Evolutionary conservation across 1,139 yeast species (phyloP).

Genomic region (Meyerozyma athensensis): DNA sequence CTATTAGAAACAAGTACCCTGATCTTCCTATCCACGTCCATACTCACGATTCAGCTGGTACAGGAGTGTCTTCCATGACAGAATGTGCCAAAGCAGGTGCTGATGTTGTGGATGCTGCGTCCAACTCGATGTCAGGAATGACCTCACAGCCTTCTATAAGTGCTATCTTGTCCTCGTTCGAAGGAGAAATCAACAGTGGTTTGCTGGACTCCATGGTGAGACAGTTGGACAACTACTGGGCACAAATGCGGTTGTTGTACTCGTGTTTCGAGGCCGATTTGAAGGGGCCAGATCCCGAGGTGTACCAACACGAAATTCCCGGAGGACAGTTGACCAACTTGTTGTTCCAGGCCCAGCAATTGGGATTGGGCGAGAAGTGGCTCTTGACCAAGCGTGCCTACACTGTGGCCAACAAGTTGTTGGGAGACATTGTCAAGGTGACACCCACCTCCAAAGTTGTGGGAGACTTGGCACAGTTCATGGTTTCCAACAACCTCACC

Average conservation of each 20-base stretch:
- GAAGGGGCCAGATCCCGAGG: slow-evolving; percentile 99
- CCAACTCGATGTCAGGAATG: slow-evolving; percentile 96
- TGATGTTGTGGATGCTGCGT: slow-evolving; percentile 95
- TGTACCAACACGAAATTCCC: slow-evolving; percentile 95
- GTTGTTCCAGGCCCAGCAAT: slow-evolving; percentile 98
- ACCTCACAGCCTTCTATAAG: slow-evolving; percentile 97
- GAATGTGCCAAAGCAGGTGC: slow-evolving; percentile 96
- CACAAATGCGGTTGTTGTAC: slow-evolving; percentile 94
- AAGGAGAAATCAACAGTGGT: slow-evolving; percentile 79
- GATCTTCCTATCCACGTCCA: slow-evolving; percentile 96
- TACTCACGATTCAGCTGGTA: slow-evolving; percentile 99
- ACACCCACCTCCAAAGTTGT: slow-evolving; percentile 99
- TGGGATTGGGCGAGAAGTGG: slow-evolving; percentile 96
- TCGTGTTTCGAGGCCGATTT: slow-evolving; percentile 97
- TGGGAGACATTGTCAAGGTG: slow-evolving; percentile 96
- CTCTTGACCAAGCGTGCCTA: slow-evolving; percentile 90
- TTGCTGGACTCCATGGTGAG: slow-evolving; percentile 64
- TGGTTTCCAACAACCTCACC: slow-evolving; percentile 90
- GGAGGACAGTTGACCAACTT: slow-evolving; percentile 98
- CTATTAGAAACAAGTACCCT: slow-evolving; percentile 84
- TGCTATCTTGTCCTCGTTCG: slow-evolving; percentile 88
- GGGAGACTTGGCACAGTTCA: slow-evolving; percentile 97
- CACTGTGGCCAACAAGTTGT: slow-evolving; percentile 78
- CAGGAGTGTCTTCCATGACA: slow-evolving; percentile 96
- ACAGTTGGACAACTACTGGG: slow-evolving; percentile 93